Percentiles rank a stretch among this genome's conserved stretches.
Evolutionary conservation across 768 basidiomycete species (phyloP).

Genomic region (Leucocoprinus leucothites): DNA sequence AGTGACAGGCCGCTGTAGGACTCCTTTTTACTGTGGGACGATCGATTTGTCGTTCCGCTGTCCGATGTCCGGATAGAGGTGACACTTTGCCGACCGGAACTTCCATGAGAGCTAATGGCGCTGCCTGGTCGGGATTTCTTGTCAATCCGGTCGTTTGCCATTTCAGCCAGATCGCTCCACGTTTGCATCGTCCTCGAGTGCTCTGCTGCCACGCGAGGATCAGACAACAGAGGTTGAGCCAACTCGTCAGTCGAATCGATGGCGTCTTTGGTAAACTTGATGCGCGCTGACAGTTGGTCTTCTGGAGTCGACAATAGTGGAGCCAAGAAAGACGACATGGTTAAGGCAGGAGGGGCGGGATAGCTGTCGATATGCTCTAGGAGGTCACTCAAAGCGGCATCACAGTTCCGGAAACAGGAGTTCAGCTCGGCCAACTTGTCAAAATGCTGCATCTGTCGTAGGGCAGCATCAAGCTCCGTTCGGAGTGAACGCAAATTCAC

Average conservation of each 20-base stretch:
- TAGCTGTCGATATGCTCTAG: slow-evolving; percentile 86
- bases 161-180: slow-evolving; percentile 78
- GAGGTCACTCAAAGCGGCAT: slow-evolving; percentile 78
- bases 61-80: slow-evolving; percentile 32
- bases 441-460: slow-evolving; percentile 46
- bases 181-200: slow-evolving; percentile 69
- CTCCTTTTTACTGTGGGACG: slow-evolving; percentile 22
- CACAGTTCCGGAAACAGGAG: slow-evolving; percentile 51
- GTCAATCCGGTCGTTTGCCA: slow-evolving; percentile 70
- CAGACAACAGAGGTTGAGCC: slow-evolving; percentile 45
- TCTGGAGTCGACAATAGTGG: slow-evolving; percentile 47
- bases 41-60: slow-evolving; percentile 14
- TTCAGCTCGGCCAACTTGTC: slow-evolving; percentile 54
- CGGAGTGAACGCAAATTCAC: slow-evolving; percentile 62
- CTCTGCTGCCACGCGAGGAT: slow-evolving; percentile 60
- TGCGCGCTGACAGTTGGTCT: slow-evolving; percentile 61
- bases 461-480: slow-evolving; percentile 53
- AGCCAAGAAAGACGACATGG: slow-evolving; percentile 48
- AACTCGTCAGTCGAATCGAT: slow-evolving; percentile 45
- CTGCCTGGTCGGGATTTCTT: slow-evolving; percentile 66
- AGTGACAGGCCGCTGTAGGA: slow-evolving; percentile 29
- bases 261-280: slow-evolving; percentile 57
- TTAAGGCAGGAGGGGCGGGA: slow-evolving; percentile 54
- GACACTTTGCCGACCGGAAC: slow-evolving; percentile 58
- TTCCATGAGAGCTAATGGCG: slow-evolving; percentile 54